phyloP scores from a whole-genome alignment of 164 flowering plant genomes.

The Amborella trichopoda region DNA sequence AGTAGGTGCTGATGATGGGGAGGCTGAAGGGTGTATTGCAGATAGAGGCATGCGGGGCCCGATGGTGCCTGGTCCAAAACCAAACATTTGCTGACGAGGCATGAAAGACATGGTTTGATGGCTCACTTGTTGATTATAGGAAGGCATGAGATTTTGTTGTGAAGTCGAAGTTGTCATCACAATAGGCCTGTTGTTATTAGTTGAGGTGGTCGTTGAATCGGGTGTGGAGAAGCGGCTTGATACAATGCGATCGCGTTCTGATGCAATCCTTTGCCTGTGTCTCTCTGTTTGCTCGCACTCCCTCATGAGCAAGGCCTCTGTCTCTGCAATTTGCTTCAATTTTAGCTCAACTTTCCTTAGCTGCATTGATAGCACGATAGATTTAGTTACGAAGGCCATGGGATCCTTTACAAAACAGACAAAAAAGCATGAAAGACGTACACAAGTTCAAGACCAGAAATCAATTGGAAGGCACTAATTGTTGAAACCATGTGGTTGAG shows the following conservation, averaged over 20 bases:
- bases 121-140: slow-evolving; percentile 36
- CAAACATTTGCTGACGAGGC: slow-evolving; percentile 64
- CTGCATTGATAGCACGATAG: slow-evolving; percentile 28
- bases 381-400: too few species aligned
- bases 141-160: slow-evolving; percentile 43
- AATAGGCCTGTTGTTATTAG: slow-evolving; percentile 14
- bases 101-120: slow-evolving; percentile 69
- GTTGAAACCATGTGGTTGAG: too few species aligned
- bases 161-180: slow-evolving; percentile 38
- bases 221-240: slow-evolving; percentile 41
- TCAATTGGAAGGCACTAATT: too few species aligned
- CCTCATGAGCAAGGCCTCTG: slow-evolving; percentile 73
- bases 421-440: too few species aligned
- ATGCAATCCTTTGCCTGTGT: slow-evolving; percentile 61
- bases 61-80: too few species aligned
- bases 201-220: slow-evolving; percentile 15
- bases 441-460: too few species aligned
- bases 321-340: slow-evolving; percentile 92
- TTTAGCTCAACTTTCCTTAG: slow-evolving; percentile 84
- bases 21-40: slow-evolving; percentile 52
- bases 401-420: too few species aligned
- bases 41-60: slow-evolving; percentile 74
- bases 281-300: slow-evolving; percentile 93
- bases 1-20: slow-evolving; percentile 27
- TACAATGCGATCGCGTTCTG: slow-evolving; percentile 52